Conservation (phyloP, 257 asterid genomes). For the Thymus mandschuricus region DNA sequence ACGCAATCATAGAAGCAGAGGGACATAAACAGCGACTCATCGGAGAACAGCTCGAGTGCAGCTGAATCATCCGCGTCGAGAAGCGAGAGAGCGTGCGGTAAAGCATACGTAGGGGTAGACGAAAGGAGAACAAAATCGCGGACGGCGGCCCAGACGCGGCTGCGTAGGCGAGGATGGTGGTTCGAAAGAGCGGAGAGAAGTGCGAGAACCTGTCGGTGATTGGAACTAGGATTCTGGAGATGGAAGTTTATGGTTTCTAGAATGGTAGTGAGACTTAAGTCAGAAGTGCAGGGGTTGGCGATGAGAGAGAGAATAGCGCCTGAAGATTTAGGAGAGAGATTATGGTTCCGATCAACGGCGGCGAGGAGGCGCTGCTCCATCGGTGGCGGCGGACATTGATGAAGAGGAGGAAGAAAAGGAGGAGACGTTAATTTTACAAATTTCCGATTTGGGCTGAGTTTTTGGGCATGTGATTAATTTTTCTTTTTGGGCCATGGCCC, state of each 20-base stretch:
- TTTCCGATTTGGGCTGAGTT: slow-evolving; percentile 10
- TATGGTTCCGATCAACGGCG: slow-evolving; percentile 24
- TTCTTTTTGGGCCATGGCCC: background rate
- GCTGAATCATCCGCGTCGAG: slow-evolving; percentile 39
- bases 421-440: background rate
- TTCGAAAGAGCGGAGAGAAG: slow-evolving; percentile 53
- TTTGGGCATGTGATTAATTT: background rate
- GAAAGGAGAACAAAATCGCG: slow-evolving; percentile 45
- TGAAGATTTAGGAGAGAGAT: slow-evolving; percentile 30
- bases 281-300: slow-evolving; percentile 66
- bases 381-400: slow-evolving; percentile 18
- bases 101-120: slow-evolving; percentile 41
- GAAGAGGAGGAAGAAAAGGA: background rate
- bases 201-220: slow-evolving; percentile 48
- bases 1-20: slow-evolving; percentile 54
- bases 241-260: slow-evolving; percentile 45
- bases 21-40: slow-evolving; percentile 65
- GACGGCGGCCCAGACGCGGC: slow-evolving; percentile 42
- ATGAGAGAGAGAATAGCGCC: slow-evolving; percentile 56
- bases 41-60: slow-evolving; percentile 35
- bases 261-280: slow-evolving; percentile 47
- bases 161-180: slow-evolving; percentile 50
- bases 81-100: slow-evolving; percentile 60
- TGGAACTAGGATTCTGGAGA: slow-evolving; percentile 44
- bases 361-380: slow-evolving; percentile 58